Evolutionary conservation across 2,329 filamentous ascomycete species (phyloP).

Genomic region (Alternaria panax): DNA sequence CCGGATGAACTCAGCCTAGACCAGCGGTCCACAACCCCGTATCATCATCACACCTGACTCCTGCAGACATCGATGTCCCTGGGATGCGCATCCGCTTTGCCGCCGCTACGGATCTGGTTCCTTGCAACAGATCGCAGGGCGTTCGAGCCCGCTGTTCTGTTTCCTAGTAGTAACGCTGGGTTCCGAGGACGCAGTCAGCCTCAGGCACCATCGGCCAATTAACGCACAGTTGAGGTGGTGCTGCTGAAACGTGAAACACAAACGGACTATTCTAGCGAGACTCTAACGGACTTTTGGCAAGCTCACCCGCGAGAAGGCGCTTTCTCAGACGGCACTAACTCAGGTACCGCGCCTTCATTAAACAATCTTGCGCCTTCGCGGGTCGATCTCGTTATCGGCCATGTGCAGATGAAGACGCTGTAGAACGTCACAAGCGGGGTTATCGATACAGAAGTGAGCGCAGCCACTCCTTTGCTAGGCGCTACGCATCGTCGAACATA

Average conservation of each 20-base stretch:
- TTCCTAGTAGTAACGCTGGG: slow-evolving; percentile 22
- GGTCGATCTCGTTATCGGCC: slow-evolving; percentile 8
- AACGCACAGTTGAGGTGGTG: slow-evolving; percentile 13
- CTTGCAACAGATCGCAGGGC: slow-evolving; percentile 34
- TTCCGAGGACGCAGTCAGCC: slow-evolving; percentile 33
- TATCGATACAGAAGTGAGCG: slow-evolving; percentile 8
- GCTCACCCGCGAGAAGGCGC: slow-evolving; percentile 37
- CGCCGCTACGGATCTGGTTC: slow-evolving; percentile 30
- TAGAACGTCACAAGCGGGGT: slow-evolving; percentile 16
- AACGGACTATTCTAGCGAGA: slow-evolving; percentile 30
- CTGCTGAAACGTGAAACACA: slow-evolving; percentile 43
- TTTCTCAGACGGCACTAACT: slow-evolving; percentile 36
- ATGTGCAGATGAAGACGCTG: slow-evolving; percentile 14
- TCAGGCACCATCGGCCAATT: slow-evolving; percentile 36
- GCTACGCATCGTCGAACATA: slow-evolving; percentile 9
- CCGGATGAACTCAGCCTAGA: slow-evolving; percentile 8
- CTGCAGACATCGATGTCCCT: slow-evolving; percentile 22
- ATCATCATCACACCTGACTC: slow-evolving; percentile 7
- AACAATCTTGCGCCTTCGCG: slow-evolving; percentile 13
- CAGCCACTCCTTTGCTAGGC: slow-evolving; percentile 6
- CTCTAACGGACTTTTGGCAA: slow-evolving; percentile 24
- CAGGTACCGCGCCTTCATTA: slow-evolving; percentile 44
- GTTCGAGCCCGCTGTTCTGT: slow-evolving; percentile 26
- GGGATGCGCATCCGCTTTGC: slow-evolving; percentile 22
- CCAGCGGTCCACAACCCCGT: slow-evolving; percentile 9